These are phyloP conservation scores for Pulveroboletus sp. DNA, from an alignment of 768 basidiomycete species.

Conservation along the genomic window DNA sequence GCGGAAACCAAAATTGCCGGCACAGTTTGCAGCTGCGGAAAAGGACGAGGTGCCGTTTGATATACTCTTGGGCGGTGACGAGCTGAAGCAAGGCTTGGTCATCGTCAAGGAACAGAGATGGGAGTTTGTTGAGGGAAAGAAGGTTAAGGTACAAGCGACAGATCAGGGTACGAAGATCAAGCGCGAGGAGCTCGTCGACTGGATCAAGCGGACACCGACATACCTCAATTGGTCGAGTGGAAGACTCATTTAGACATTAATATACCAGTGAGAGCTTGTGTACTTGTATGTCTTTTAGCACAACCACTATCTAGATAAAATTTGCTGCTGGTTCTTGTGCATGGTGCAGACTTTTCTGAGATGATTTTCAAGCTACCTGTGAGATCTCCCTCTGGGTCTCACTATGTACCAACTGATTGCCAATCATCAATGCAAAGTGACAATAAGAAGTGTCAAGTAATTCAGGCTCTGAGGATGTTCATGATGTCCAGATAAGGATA, in stretches of 20 bases:
- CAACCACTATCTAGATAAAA: conserved; percentile 10
- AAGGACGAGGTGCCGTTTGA: conserved; percentile 92
- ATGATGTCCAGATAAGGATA: too few relatives aligned
- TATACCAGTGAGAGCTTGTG: neutral
- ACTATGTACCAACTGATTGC: too few relatives aligned
- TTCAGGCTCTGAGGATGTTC: too few relatives aligned
- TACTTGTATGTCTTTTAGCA: conserved; percentile 1
- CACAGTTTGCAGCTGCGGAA: conserved; percentile 90
- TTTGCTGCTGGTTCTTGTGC: too few relatives aligned
- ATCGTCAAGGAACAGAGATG: conserved; percentile 90
- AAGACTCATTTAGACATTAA: conserved; percentile 24
- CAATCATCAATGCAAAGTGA: too few relatives aligned
- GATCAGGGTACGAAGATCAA: conserved; percentile 67
- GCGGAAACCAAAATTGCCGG: conserved; percentile 81
- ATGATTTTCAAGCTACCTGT: too few relatives aligned
- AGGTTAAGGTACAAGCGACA: conserved; percentile 54
- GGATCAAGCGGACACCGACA: conserved; percentile 48
- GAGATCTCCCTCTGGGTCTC: too few relatives aligned
- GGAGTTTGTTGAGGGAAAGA: conserved; percentile 72
- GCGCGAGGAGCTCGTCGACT: conserved; percentile 58
- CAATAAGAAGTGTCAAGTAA: too few relatives aligned
- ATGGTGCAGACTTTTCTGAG: too few relatives aligned
- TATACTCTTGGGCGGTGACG: conserved; percentile 85
- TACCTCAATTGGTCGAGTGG: conserved; percentile 32
- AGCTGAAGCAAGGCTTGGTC: conserved; percentile 80